Base-by-base conservation (phyloP, 1,139 yeast species). In the Yamadazyma dushanensis region DNA sequence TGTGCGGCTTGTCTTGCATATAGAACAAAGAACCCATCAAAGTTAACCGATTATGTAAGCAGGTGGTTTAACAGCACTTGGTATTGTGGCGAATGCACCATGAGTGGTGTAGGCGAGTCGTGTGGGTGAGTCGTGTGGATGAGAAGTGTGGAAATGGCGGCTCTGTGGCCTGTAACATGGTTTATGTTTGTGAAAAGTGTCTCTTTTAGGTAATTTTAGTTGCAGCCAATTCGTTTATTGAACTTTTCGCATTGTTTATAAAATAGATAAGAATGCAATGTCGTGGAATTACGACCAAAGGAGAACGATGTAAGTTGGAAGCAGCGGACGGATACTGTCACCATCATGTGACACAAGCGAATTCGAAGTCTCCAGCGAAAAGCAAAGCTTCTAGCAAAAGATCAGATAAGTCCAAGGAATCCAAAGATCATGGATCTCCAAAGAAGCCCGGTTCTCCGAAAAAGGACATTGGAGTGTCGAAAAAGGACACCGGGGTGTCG, bases 371-470 rank as follows among this genome's bases (percentile, higher is more conserved):
- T 13, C 8, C 16, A 24, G 4, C 13, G 16, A 24, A 13, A 13
- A 13, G 26, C 21, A 13, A 26, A 16, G 3, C n/a, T 15, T n/a
- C 16, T 16, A n/a, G 13, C 13, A 10, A 24, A 8, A 14, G 13
- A 24, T 13, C n/a, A 14, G 13, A 7, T 10, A 24, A 16, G 19
- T 4, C 20, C 15, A 16, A 19, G 19, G 37, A 13, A 18, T 8
- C 5, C 26, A 8, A 83, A 84, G 0, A 67, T 46, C 46, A 76
- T 78, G 17, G 78, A 79, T 14, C 17, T 11, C 28, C 17, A 11
- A 16, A 27, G 15, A n/a, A 16, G 17, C 22, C 10, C 9, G 19
- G 8, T 3, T 13, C 23, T 13, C 26, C 30, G 16, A 19, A 16
- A 13, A 11, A 16, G 10, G n/a, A 5, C 8, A 10, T 8, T 24